phyloP scores from a whole-genome alignment of 768 basidiomycete species.

The Termitomyces sp. region DNA sequence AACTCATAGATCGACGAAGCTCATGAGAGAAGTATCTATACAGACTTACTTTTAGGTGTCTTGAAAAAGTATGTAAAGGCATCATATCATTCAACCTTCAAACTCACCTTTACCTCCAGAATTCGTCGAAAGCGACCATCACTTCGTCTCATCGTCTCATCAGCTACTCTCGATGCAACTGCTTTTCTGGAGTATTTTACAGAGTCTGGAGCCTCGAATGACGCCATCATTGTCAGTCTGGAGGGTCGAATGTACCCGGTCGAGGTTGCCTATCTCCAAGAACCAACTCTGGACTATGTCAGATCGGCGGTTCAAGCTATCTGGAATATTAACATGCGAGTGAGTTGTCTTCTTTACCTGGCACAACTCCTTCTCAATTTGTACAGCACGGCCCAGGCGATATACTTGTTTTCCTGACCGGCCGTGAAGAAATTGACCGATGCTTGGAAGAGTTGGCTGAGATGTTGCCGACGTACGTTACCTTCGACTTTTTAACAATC shows the following conservation, averaged over 20 bases:
- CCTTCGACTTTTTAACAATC: neutral
- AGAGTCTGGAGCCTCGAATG: conserved; percentile 53
- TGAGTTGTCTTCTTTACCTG: conserved; percentile 25
- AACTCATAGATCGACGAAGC: conserved; percentile 86
- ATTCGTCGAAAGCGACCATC: conserved; percentile 90
- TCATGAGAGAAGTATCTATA: conserved; percentile 95
- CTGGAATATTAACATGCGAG: conserved; percentile 80
- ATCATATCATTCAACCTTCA: neutral
- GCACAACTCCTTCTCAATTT: neutral
- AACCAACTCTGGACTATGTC: conserved; percentile 79
- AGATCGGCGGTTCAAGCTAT: conserved; percentile 77
- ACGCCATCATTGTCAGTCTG: conserved; percentile 81
- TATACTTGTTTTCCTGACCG: conserved; percentile 91
- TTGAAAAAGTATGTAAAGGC: conserved; percentile 74
- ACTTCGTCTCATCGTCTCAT: conserved; percentile 89
- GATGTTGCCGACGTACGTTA: conserved; percentile 61
- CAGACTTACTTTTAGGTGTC: conserved; percentile 87
- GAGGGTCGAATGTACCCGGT: conserved; percentile 97
- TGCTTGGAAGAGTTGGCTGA: conserved; percentile 81
- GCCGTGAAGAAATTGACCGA: conserved; percentile 93
- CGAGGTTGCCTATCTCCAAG: conserved; percentile 82
- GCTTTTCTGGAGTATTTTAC: conserved; percentile 90
- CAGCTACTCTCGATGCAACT: conserved; percentile 92
- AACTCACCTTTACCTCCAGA: conserved; percentile 37
- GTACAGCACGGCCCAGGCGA: conserved; percentile 79